A percentile compares a stretch with the other conserved stretches of the same genome.
phyloP scores from a whole-genome alignment of 805 yeast species.

The Teunomyces cretensis region DNA sequence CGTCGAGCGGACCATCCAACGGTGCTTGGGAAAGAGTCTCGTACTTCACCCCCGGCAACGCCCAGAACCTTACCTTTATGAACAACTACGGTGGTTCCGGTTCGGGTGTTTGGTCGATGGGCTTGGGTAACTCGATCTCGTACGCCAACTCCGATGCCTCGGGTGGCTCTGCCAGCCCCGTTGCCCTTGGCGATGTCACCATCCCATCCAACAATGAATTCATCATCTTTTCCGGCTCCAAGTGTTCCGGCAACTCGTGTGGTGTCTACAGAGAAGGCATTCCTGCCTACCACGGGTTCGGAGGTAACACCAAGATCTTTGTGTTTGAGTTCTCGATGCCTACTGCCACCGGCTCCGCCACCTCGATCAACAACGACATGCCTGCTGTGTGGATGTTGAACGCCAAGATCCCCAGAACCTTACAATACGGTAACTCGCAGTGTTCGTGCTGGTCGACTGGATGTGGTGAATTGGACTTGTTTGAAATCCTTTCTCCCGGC shows the following conservation, averaged over 20 bases:
- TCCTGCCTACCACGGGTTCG: constrained; percentile 95
- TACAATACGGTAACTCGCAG: constrained; percentile 79
- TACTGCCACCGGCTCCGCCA: constrained; percentile 47
- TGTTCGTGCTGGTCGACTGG: constrained; percentile 98
- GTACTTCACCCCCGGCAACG: constrained; percentile 64
- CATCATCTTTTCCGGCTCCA: constrained; percentile 73
- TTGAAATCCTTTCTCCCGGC: constrained; percentile 82
- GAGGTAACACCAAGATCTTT: constrained; percentile 80
- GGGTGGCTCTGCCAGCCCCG: constrained; percentile 67
- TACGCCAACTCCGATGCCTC: constrained; percentile 78
- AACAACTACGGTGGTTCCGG: constrained; percentile 88
- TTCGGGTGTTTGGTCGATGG: constrained; percentile 83
- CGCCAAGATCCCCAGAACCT: constrained; percentile 94
- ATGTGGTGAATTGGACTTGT: constrained; percentile 96
- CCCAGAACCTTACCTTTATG: constrained; percentile 75
- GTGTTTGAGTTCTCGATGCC: constrained; percentile 97
- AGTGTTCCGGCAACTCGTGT: constrained; percentile 28
- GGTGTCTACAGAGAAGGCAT: constrained; percentile 34
- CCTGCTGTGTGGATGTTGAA: constrained; percentile 97
- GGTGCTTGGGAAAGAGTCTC: constrained; percentile 75
- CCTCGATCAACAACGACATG: constrained; percentile 77
- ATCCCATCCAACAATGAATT: constrained; percentile 74
- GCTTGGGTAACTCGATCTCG: constrained; percentile 91
- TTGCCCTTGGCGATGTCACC: constrained; percentile 66
- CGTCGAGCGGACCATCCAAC: not conserved